A percentile compares a stretch with the other conserved stretches of the same genome.
phyloP scores from a whole-genome alignment of 164 flowering plant species.

The Stephania japonica region DNA sequence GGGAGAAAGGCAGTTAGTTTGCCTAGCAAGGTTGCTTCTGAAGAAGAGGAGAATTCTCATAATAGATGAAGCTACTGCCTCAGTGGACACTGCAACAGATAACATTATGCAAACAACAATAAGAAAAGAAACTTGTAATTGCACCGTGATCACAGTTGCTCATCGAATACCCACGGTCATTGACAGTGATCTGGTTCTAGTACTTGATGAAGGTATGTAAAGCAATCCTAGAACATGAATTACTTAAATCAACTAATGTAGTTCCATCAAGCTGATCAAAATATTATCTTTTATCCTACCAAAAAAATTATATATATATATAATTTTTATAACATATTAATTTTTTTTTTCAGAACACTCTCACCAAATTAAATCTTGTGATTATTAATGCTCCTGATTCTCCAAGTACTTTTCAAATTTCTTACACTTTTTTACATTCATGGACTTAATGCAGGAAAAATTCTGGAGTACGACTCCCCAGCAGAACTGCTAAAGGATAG shows the following conservation, averaged over 20 bases:
- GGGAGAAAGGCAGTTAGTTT: slow-evolving; percentile 81
- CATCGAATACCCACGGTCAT: slow-evolving; percentile 77
- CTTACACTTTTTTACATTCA: background rate
- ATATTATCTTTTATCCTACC: too few relatives aligned
- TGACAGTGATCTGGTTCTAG: slow-evolving; percentile 73
- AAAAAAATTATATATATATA: too few relatives aligned
- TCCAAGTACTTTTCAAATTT: background rate
- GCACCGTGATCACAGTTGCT: slow-evolving; percentile 81
- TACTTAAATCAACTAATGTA: background rate
- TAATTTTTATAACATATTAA: background rate
- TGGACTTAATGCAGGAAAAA: slow-evolving; percentile 44
- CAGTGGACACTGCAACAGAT: slow-evolving; percentile 78
- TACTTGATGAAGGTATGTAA: slow-evolving; percentile 65
- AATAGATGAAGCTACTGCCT: slow-evolving; percentile 87
- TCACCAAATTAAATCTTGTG: too few relatives aligned
- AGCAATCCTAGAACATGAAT: background rate
- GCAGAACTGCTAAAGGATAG: slow-evolving; percentile 34
- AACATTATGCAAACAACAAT: slow-evolving; percentile 63
- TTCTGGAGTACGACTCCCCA: slow-evolving; percentile 69
- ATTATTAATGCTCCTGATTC: background rate
- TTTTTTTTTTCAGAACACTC: background rate
- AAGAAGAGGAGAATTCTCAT: slow-evolving; percentile 65
- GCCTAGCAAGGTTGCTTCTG: slow-evolving; percentile 65
- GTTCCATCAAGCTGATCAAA: too few relatives aligned
- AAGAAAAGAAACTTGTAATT: slow-evolving; percentile 51